Percentiles rank a stretch among this genome's conserved stretches.
phyloP scores from a whole-genome alignment of 768 basidiomycete species.

The Daedaleopsis sinensis region DNA sequence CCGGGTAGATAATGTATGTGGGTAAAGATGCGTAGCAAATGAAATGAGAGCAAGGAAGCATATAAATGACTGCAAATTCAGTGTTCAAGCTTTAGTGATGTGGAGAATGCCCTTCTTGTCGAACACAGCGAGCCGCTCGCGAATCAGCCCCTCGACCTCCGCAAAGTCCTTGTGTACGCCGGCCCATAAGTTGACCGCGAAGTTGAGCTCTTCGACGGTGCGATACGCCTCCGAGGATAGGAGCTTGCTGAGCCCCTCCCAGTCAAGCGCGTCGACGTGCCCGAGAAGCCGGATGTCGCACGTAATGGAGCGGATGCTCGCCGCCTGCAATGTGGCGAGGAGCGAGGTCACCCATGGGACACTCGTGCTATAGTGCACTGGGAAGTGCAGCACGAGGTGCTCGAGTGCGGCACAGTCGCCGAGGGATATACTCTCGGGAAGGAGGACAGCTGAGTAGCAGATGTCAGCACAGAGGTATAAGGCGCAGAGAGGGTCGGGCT shows the following conservation, averaged over 20 bases:
- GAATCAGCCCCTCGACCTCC: slow-evolving; percentile 19
- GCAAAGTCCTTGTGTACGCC: slow-evolving; percentile 13
- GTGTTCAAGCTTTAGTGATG: slow-evolving; percentile 4
- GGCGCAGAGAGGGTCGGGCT: background rate
- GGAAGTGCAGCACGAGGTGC: slow-evolving; percentile 23
- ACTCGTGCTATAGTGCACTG: slow-evolving; percentile 19
- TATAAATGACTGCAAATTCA: background rate
- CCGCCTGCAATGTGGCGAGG: slow-evolving; percentile 18
- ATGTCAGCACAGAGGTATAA: background rate
- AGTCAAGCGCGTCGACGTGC: slow-evolving; percentile 26
- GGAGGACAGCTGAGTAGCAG: slow-evolving; percentile 17
- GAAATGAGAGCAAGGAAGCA: background rate
- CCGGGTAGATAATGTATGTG: background rate
- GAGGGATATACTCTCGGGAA: slow-evolving; percentile 25
- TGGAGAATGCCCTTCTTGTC: slow-evolving; percentile 21
- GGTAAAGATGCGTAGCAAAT: background rate
- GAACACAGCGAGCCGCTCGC: slow-evolving; percentile 16
- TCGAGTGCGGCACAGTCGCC: slow-evolving; percentile 19
- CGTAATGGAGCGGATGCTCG: slow-evolving; percentile 18
- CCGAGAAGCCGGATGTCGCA: slow-evolving; percentile 30
- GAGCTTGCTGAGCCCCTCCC: slow-evolving; percentile 18
- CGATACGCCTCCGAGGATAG: slow-evolving; percentile 14
- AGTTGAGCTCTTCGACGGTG: slow-evolving; percentile 8
- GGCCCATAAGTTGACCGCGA: slow-evolving; percentile 27
- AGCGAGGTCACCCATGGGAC: slow-evolving; percentile 25